phyloP scores from a whole-genome alignment of 768 basidiomycete genomes.

The Rhizopogon roseolus region DNA sequence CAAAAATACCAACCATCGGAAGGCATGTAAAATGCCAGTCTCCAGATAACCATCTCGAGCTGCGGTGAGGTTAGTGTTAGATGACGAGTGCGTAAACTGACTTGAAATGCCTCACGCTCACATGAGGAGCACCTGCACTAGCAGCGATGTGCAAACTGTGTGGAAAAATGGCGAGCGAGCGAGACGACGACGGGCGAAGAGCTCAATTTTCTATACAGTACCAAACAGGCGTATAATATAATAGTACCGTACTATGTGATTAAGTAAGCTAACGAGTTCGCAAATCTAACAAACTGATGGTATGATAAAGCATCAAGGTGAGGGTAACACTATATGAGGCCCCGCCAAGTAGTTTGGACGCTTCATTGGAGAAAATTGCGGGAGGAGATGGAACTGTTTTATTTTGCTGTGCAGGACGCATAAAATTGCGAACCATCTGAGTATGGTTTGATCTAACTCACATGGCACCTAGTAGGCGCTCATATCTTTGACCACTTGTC shows the following conservation, averaged over 20 bases:
- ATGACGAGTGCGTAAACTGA: not conserved
- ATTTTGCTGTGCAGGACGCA: conserved; percentile 54
- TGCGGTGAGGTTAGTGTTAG: not conserved
- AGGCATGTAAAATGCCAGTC: conserved; percentile 18
- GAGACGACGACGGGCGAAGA: too few relatives aligned
- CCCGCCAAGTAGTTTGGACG: conserved; percentile 41
- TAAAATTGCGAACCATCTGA: conserved; percentile 49
- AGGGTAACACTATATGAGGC: conserved; percentile 50
- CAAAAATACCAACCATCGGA: conserved; percentile 21
- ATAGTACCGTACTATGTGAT: too few relatives aligned
- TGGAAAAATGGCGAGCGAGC: too few relatives aligned
- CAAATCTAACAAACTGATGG: too few relatives aligned
- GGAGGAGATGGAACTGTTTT: conserved; percentile 49
- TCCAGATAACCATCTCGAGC: conserved; percentile 11
- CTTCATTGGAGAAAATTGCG: conserved; percentile 58
- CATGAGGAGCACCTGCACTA: conserved; percentile 14
- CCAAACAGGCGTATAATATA: too few relatives aligned
- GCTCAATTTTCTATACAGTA: too few relatives aligned
- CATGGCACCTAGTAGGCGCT: not conserved
- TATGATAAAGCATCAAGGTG: too few relatives aligned
- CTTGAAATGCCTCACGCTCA: conserved; percentile 5
- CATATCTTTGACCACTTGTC: conserved; percentile 42
- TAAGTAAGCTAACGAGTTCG: too few relatives aligned
- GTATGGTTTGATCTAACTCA: conserved; percentile 29
- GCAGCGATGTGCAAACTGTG: conserved; percentile 19